Percentiles rank a stretch among this genome's conserved stretches.
These are phyloP conservation scores for Lumnitzera littorea DNA, from an alignment of 345 rosid genomes.

Conservation along the genomic window DNA sequence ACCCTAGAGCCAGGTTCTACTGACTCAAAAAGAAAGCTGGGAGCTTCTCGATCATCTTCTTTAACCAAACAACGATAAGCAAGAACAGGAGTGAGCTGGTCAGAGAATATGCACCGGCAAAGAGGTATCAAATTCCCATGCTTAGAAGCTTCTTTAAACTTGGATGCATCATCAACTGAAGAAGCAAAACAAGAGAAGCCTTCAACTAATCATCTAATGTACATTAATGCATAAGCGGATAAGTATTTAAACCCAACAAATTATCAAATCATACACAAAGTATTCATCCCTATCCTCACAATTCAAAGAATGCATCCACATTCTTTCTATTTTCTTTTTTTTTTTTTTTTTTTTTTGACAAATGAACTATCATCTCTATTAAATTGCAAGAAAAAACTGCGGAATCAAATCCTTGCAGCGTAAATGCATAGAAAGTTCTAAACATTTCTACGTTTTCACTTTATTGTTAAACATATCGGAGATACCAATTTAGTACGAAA, in stretches of 20 bases:
- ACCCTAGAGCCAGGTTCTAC: conserved; percentile 57
- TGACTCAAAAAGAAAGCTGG: conserved; percentile 84
- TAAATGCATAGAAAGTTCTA: too few species aligned
- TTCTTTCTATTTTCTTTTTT: too few species aligned
- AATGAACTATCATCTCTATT: too few species aligned
- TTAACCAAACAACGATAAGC: conserved; percentile 87
- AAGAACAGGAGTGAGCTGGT: conserved; percentile 80
- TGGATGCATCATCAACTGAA: conserved; percentile 35
- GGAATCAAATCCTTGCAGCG: too few species aligned
- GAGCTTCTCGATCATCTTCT: conserved; percentile 79
- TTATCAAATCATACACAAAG: not conserved
- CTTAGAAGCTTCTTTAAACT: conserved; percentile 54
- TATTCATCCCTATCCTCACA: too few species aligned
- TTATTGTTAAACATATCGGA: too few species aligned
- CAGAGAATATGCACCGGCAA: conserved; percentile 65
- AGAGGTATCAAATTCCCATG: conserved; percentile 64
- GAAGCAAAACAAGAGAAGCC: not conserved
- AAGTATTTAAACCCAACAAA: not conserved
- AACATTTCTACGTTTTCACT: too few species aligned
- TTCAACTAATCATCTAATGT: too few species aligned
- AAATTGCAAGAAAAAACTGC: too few species aligned
- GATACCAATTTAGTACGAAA: too few species aligned
- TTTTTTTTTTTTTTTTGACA: too few species aligned
- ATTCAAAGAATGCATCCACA: too few species aligned
- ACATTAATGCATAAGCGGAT: not conserved